Evolutionary conservation across 1,284 basidiomycete species (phyloP).

Genomic region (Boletellus deceptivus): DNA sequence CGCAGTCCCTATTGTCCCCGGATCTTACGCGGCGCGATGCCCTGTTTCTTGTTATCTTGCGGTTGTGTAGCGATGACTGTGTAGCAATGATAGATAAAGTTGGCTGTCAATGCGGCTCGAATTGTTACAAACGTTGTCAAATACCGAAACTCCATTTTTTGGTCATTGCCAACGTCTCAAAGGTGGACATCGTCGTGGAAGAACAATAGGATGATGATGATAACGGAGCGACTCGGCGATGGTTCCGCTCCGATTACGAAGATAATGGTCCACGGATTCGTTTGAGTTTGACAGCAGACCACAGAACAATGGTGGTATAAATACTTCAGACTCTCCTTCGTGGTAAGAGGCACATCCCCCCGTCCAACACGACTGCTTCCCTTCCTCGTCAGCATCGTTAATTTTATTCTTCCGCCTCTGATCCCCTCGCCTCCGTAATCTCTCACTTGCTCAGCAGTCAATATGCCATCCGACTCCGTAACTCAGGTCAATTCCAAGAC

Average conservation of each 20-base stretch:
- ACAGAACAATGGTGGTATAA: conserved; percentile 24
- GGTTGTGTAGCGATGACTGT: neutral
- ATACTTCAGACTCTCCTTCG: neutral
- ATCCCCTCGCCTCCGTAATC: neutral
- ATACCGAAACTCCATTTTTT: neutral
- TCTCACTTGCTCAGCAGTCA: neutral
- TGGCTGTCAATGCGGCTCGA: neutral
- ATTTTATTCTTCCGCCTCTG: neutral
- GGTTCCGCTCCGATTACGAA: neutral
- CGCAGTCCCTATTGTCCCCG: neutral
- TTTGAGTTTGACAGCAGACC: neutral
- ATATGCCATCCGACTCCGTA: conserved; percentile 19
- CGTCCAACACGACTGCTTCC: neutral
- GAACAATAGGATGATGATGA: neutral
- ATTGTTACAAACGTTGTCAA: neutral
- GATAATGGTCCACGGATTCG: neutral
- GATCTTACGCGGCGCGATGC: neutral
- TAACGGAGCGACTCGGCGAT: neutral
- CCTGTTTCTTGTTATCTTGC: neutral
- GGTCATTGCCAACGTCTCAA: neutral
- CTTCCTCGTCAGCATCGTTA: neutral
- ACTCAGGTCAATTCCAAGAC: conserved; percentile 33
- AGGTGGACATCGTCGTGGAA: neutral
- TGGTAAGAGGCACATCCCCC: conserved; percentile 4
- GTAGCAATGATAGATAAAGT: neutral